Percentiles rank a stretch among this genome's conserved stretches.
phyloP scores from a whole-genome alignment of 345 rosid genomes.

The Trapa incisa region DNA sequence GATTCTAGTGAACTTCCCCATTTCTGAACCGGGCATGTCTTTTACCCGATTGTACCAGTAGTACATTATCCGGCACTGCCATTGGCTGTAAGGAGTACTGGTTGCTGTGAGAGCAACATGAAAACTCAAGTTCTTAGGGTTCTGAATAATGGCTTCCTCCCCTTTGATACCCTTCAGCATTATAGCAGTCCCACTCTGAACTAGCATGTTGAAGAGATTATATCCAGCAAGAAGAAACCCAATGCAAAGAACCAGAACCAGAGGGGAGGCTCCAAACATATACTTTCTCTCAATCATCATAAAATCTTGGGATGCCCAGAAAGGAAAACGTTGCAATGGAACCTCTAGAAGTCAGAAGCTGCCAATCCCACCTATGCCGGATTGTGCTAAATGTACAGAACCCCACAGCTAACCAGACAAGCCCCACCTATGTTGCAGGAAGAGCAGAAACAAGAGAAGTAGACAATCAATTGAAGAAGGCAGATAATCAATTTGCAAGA shows the following conservation, averaged over 20 bases:
- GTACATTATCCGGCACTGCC: slow-evolving; percentile 75
- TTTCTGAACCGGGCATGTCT: slow-evolving; percentile 59
- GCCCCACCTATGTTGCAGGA: neutral
- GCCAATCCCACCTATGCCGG: neutral
- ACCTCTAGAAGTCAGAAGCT: neutral
- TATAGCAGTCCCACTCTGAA: slow-evolving; percentile 11
- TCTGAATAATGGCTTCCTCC: slow-evolving; percentile 5
- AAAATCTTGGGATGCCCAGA: neutral
- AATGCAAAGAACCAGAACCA: slow-evolving; percentile 33
- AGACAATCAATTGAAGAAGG: neutral
- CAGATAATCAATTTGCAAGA: neutral
- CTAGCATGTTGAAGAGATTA: slow-evolving; percentile 33
- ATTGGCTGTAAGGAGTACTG: slow-evolving; percentile 56
- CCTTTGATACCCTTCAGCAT: slow-evolving; percentile 4
- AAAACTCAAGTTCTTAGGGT: slow-evolving; percentile 17
- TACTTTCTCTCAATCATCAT: slow-evolving; percentile 32
- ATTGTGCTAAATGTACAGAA: neutral
- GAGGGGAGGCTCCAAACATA: slow-evolving; percentile 35
- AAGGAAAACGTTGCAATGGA: neutral
- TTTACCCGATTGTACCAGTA: slow-evolving; percentile 61
- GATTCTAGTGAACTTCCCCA: slow-evolving; percentile 67
- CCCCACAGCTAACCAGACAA: neutral
- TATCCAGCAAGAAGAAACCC: slow-evolving; percentile 47
- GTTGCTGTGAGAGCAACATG: slow-evolving; percentile 72
- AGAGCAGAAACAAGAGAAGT: neutral